phyloP scores from a whole-genome alignment of 2,329 filamentous ascomycete species.

The Penicillium sp. region DNA sequence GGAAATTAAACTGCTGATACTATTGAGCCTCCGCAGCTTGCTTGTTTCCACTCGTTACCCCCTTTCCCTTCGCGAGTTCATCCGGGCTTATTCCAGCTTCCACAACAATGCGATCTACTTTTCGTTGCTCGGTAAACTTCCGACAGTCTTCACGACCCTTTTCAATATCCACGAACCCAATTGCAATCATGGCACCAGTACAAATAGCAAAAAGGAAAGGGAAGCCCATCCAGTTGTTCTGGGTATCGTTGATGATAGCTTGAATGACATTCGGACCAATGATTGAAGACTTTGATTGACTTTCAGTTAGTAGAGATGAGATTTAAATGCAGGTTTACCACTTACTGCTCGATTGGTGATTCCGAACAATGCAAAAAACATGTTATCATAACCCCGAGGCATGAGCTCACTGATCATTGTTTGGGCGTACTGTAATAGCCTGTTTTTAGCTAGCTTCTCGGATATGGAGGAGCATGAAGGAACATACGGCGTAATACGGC shows the following conservation, averaged over 20 bases:
- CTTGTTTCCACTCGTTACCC: not conserved
- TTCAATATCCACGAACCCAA: slow-evolving; percentile 43
- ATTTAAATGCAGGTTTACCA: not conserved
- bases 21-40: not conserved
- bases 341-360: slow-evolving; percentile 47
- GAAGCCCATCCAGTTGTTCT: slow-evolving; percentile 48
- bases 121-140: slow-evolving; percentile 38
- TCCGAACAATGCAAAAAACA: slow-evolving; percentile 48
- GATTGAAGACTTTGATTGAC: slow-evolving; percentile 39
- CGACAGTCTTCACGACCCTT: slow-evolving; percentile 43
- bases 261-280: slow-evolving; percentile 48
- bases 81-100: slow-evolving; percentile 27
- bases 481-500: slow-evolving; percentile 42
- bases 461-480: not conserved
- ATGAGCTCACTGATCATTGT: slow-evolving; percentile 49
- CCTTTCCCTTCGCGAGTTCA: slow-evolving; percentile 13
- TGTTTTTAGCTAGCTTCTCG: not conserved
- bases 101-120: slow-evolving; percentile 27
- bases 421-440: slow-evolving; percentile 36
- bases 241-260: slow-evolving; percentile 44
- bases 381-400: slow-evolving; percentile 45
- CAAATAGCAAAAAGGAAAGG: slow-evolving; percentile 45
- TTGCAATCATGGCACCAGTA: slow-evolving; percentile 38
- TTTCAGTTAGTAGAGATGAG: not conserved
- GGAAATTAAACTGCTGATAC: not conserved